Base-by-base conservation (phyloP, 345 rosid species). In the Euphorbia peplus region DNA sequence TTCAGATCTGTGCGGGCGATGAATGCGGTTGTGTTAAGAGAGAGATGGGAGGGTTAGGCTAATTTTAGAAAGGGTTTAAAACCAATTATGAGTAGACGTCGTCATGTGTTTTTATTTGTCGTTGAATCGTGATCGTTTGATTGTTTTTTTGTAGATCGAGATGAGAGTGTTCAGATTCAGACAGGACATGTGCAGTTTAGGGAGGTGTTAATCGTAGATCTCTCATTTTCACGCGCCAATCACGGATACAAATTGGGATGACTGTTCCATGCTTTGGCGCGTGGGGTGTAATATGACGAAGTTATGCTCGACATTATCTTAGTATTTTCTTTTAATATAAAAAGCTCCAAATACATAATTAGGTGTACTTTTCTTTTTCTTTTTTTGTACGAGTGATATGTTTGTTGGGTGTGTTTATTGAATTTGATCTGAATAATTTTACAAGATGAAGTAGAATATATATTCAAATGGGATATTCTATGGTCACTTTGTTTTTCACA, bases 181-280 rank as follows among this genome's bases (percentile, higher is more conserved):
- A 18, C 55, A 63, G 67, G 39, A 30, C 67, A 63, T 63, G 54
- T 63, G 67, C 52, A 1, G 55, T 24, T 42, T 12, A 19, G 13
- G 64, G 21, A 18, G 44, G 14, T 12, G 11, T 3, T 37, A 19
- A 61, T 22, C 21, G 10, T 39, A 39, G 15, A 35, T 19, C 4
- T 22, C 29, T 21, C 48, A 12, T 37, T 24, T 19, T 30, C 59
- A 51, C 59, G 69, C 69, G 13, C 69, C 8, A 66, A 50, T 66
- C 30, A 35, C 47, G 59, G 69, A 14, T 18, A n/a, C 0, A 4
- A 28, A 0, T 25, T 29, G 57, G 57, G 57, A 53, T 3, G 11
- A 19, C 37, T 32, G 37, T 32, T 32, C 37, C 37, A 2, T 32
- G 37, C 37, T 32, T 32, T 32, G 37, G 37, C 37, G 37, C 37